Conservation (phyloP, 1,139 yeast species). For the Protomyces inouyei region DNA sequence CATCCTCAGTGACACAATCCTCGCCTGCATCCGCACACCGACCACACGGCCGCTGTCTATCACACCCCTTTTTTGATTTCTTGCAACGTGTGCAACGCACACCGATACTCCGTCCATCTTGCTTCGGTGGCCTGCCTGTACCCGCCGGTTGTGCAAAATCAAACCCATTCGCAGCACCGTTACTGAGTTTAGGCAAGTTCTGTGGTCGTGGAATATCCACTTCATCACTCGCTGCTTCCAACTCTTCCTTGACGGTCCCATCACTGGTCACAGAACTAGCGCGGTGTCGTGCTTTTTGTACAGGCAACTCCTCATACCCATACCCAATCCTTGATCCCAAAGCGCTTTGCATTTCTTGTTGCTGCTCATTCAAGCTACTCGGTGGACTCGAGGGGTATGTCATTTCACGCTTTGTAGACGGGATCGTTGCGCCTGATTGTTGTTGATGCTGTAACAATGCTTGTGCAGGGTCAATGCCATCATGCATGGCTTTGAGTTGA, state of each 20-base stretch:
- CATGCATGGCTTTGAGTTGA: constrained; percentile 19
- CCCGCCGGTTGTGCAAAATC: not conserved
- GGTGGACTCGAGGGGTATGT: constrained; percentile 24
- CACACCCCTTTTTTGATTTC: constrained; percentile 29
- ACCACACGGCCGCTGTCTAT: constrained; percentile 29
- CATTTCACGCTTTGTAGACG: constrained; percentile 4
- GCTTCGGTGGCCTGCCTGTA: constrained; percentile 10
- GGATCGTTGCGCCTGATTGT: not conserved
- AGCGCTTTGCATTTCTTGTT: not conserved
- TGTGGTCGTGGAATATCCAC: constrained; percentile 24
- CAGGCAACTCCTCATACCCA: not conserved
- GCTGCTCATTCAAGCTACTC: constrained; percentile 15
- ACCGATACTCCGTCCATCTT: constrained; percentile 21
- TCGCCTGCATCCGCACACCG: constrained; percentile 30
- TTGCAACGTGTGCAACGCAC: constrained; percentile 29
- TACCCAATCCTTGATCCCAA: not conserved
- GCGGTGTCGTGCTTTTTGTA: not conserved
- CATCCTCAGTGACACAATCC: constrained; percentile 30
- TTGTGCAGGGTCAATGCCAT: not conserved
- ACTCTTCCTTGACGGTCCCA: constrained; percentile 11
- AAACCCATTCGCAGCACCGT: not conserved
- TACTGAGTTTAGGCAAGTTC: constrained; percentile 3
- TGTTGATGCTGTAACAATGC: not conserved
- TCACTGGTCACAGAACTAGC: not conserved
- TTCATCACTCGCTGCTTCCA: constrained; percentile 5